phyloP scores from a whole-genome alignment of 441 rosid species.

The Adansonia rubrostipa region DNA sequence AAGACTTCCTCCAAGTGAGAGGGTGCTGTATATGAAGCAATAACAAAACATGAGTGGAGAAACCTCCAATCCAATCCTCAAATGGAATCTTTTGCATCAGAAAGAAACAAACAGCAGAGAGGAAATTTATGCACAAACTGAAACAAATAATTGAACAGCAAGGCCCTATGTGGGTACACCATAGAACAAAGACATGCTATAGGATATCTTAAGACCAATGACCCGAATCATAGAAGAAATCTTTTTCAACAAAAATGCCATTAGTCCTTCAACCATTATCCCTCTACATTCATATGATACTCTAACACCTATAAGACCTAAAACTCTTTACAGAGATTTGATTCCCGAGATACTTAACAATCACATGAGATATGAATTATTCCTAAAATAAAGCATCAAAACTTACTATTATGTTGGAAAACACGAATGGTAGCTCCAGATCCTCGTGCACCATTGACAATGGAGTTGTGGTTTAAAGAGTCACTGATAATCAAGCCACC shows the following conservation, averaged over 20 bases:
- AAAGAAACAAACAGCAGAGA: neutral
- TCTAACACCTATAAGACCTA: neutral
- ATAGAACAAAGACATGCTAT: neutral
- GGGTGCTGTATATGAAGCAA: constrained; percentile 49
- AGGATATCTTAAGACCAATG: neutral
- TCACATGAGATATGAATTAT: neutral
- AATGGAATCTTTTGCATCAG: neutral
- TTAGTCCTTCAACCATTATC: neutral
- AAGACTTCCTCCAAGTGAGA: constrained; percentile 84
- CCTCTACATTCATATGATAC: neutral
- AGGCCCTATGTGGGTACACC: neutral
- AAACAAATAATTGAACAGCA: neutral
- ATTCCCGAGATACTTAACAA: neutral
- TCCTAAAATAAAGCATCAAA: neutral
- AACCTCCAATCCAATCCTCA: neutral
- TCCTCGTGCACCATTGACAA: constrained; percentile 92
- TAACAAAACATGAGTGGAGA: neutral
- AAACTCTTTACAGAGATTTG: neutral
- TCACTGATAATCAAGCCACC: constrained; percentile 87
- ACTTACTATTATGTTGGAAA: constrained; percentile 83
- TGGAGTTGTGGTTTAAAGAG: constrained; percentile 85
- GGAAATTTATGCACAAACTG: neutral
- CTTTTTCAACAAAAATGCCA: neutral
- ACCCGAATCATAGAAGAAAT: neutral
- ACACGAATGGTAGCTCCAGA: constrained; percentile 84